These are phyloP conservation scores for Citrus reticulata DNA, from an alignment of 345 rosid species.

Conservation along the genomic window DNA sequence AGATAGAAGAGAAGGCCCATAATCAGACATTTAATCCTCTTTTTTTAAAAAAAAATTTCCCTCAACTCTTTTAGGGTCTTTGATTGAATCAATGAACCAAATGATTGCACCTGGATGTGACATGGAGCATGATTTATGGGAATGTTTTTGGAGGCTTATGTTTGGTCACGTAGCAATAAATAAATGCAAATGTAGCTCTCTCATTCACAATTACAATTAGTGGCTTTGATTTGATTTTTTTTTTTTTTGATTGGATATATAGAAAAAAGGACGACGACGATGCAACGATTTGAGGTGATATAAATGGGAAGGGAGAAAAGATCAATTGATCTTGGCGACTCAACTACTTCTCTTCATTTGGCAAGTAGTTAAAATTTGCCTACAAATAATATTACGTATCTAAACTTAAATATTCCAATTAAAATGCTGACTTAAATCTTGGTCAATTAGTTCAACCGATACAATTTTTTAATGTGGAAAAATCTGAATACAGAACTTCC, in stretches of 20 bases:
- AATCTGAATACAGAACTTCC: too few relatives aligned
- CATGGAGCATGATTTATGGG: neutral
- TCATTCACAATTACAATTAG: neutral
- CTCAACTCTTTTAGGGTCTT: neutral
- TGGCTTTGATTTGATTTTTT: neutral
- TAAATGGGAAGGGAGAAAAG: neutral
- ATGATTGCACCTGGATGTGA: conserved; percentile 12
- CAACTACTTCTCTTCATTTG: neutral
- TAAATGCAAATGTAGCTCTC: neutral
- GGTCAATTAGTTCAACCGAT: too few relatives aligned
- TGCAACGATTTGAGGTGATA: conserved; percentile 1
- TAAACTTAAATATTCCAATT: too few relatives aligned
- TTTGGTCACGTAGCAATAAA: neutral
- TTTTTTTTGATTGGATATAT: neutral
- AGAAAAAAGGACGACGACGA: neutral
- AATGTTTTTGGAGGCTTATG: conserved; percentile 1
- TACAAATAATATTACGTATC: too few relatives aligned
- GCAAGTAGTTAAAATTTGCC: neutral
- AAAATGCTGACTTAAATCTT: too few relatives aligned
- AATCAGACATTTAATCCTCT: too few relatives aligned
- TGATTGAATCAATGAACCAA: neutral
- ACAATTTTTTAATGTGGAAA: too few relatives aligned
- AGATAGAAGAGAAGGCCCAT: too few relatives aligned
- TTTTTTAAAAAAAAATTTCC: too few relatives aligned
- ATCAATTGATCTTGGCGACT: conserved; percentile 1